phyloP scores from a whole-genome alignment of 2,329 filamentous ascomycete genomes.

The Dissoconium aciculare region DNA sequence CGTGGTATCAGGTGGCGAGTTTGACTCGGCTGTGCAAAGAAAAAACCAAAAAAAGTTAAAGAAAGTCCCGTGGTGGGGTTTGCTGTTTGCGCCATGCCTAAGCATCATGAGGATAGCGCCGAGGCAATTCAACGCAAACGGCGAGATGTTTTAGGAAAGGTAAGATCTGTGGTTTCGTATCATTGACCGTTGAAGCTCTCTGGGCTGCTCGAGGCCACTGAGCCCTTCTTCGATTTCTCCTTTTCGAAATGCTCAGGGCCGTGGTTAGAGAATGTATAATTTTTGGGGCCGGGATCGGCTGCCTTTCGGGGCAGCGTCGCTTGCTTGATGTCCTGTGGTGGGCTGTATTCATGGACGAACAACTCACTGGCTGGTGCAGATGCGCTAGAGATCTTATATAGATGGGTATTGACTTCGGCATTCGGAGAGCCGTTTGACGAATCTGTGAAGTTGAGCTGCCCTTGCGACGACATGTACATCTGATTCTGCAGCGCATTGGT shows the following conservation, averaged over 20 bases:
- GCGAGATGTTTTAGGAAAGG: too few species aligned
- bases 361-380: conserved; percentile 20
- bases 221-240: conserved; percentile 14
- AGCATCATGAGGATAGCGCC: too few species aligned
- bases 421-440: too few species aligned
- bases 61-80: too few species aligned
- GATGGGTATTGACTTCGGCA: conserved; percentile 19
- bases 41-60: too few species aligned
- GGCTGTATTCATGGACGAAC: conserved; percentile 34
- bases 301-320: conserved; percentile 20
- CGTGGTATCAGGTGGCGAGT: too few species aligned
- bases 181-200: conserved; percentile 8
- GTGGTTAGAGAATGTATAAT: conserved; percentile 35
- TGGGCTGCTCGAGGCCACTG: conserved; percentile 11
- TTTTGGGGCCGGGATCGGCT: conserved; percentile 25
- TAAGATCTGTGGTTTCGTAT: too few species aligned
- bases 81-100: too few species aligned
- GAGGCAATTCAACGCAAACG: too few species aligned
- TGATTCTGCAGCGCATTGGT: conserved; percentile 2
- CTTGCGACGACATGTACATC: conserved; percentile 6
- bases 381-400: conserved; percentile 17
- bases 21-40: too few species aligned
- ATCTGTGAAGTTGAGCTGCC: conserved; percentile 11
- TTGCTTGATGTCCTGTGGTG: conserved; percentile 28
- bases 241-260: conserved; percentile 30